Evolutionary conservation across 2,329 filamentous ascomycete species (phyloP), one percentile per base, ranked within the genome.

Genomic region (Xylariaceae sp.): DNA sequence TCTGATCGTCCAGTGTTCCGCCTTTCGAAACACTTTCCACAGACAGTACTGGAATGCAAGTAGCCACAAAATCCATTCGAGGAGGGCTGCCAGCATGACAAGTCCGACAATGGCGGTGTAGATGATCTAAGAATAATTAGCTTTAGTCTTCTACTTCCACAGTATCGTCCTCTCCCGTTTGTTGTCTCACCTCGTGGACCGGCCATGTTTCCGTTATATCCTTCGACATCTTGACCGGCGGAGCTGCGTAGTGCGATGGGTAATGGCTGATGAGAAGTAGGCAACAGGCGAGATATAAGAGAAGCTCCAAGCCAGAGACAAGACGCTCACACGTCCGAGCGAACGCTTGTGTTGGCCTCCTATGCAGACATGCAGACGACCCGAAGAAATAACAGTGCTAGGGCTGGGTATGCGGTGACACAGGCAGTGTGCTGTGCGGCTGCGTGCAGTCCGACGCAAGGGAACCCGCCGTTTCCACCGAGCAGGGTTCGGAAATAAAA

Each of bases 21-120:
- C 89, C 64, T 97, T 97, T 50, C 80, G 73, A 56, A 85, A 95
- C 22, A 91, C 89, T 63, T 96, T 95, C 59, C 81, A 69, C 2
- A 96, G 71, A 61, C 91, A 97, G 66, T 96, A 97, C 48, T 93
- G 61, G 60, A 97, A 97, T 3, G 91, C 89, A n/a, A 85, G 81
- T 31, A 97, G 75, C 89, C 90, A 96, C 12, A 97, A 77, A 46
- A 95, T 82, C 89, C 93, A 97, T 68, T 97, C 91, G 8, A 97
- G 72, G 22, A 89, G 73, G 2, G 91, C 91, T 44, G 86, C 87
- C 18, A 93, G 56, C 82, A 96, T 89, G 37, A 96, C 72, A 6
- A 84, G 65, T 15, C 87, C 87, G 28, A 96, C 77, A 51, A 96
- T 84, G 42, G 82, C 71, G 8, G 90, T 84, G 62, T 94, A 96